Evolutionary conservation across 495 filamentous ascomycete species (phyloP).

Genomic region (Podospora conica): DNA sequence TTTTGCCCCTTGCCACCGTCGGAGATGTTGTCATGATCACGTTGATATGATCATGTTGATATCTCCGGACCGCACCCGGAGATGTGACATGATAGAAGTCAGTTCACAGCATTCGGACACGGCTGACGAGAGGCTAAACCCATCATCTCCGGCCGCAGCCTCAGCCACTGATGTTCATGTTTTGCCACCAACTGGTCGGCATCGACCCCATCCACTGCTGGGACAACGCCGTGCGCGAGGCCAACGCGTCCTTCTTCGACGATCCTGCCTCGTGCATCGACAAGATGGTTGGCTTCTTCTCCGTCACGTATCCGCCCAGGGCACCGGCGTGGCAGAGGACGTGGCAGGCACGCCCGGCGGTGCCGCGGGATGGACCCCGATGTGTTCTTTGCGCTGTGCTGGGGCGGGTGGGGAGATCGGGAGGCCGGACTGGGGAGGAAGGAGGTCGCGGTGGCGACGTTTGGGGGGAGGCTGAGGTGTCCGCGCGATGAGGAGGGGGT

Average conservation of each 20-base stretch:
- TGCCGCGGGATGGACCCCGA: constrained; percentile 1
- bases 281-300: not conserved
- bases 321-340: constrained; percentile 1
- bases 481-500: not conserved
- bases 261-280: not conserved
- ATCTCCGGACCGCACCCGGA: not conserved
- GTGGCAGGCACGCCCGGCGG: constrained; percentile 8
- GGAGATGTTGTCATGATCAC: not conserved
- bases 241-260: not conserved
- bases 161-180: not conserved
- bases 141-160: not conserved
- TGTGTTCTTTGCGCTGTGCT: not conserved
- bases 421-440: not conserved
- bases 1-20: not conserved
- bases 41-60: no score
- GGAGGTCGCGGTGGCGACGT: not conserved
- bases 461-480: not conserved
- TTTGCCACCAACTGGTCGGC: not conserved
- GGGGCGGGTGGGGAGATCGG: constrained; percentile 4
- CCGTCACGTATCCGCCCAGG: not conserved
- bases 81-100: not conserved
- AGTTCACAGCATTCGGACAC: not conserved
- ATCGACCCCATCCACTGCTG: constrained; percentile 2
- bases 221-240: constrained; percentile 1
- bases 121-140: not conserved